Evolutionary conservation across 805 yeast genomes (phyloP), one percentile per base, ranked within the genome.

Genomic region (Hanseniaspora guilliermondii): DNA sequence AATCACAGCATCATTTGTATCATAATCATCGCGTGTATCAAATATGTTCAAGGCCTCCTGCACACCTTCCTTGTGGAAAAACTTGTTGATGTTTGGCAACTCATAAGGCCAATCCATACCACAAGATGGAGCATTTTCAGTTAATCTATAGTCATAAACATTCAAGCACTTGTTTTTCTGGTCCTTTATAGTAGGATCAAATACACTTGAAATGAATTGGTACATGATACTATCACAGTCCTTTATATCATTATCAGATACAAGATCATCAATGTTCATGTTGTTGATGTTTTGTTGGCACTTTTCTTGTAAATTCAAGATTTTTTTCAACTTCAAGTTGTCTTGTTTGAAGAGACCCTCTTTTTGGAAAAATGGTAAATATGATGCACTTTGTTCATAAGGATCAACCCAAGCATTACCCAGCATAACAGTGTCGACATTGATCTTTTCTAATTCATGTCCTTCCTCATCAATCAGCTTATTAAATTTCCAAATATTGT

Each of bases 361-460:
- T 19, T 80, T 74, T 25, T 79, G 58, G 0, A 85, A 75, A 66
- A 77, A 88, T 1, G 94, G 94, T 36, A 85, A 67, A 60, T 83
- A 86, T 17, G 95, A 79, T 57, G 87, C 72, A 52, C 91, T 82
- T 70, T 93, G 98, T 42, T 77, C 76, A 58, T 82, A 78, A 1
- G 97, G 97, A 47, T 87, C 89, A 14, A 89, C 79, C 95, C 96
- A 91, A 1, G 96, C 97, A 68, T 91, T 91, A 16, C 96, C 96
- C 56, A 93, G 82, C 58, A 88, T 59, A 8, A 87, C 64, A 0
- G 91, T 93, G 57, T 76, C 72, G 56, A 89, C 65, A 54, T 81
- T 72, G 36, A 75, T 59, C 3, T 60, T 49, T 3, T 47, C 22
- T 12, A 37, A 25, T 12, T 16, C 37, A 8, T 50, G 44, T 4